Conservation (phyloP, 805 yeast genomes). For the Grigorovia humatica region DNA sequence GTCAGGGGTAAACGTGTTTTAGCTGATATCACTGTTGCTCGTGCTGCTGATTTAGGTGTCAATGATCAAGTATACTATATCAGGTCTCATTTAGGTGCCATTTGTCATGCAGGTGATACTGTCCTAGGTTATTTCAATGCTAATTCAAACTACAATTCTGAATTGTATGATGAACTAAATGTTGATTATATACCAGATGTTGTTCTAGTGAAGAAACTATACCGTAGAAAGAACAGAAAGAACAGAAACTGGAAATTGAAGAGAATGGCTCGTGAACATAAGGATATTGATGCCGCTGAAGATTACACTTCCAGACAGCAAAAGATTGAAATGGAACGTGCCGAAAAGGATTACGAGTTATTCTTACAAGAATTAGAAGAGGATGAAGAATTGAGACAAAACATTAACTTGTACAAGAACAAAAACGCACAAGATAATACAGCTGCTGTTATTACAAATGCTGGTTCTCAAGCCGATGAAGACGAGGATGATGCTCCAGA, state of each 20-base stretch:
- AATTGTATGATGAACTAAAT: slow-evolving; percentile 63
- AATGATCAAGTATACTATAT: slow-evolving; percentile 77
- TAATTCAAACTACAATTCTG: slow-evolving; percentile 83
- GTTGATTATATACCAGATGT: slow-evolving; percentile 70
- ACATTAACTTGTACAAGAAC: slow-evolving; percentile 80
- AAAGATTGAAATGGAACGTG: slow-evolving; percentile 80
- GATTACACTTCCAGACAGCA: slow-evolving; percentile 55
- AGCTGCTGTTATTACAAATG: slow-evolving; percentile 3
- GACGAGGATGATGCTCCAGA: slow-evolving; percentile 81
- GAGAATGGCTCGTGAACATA: slow-evolving; percentile 96
- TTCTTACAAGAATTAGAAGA: slow-evolving; percentile 97
- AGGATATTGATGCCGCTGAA: slow-evolving; percentile 71
- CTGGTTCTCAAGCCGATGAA: slow-evolving; percentile 34
- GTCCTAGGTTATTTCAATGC: slow-evolving; percentile 82
- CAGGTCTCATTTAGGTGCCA: slow-evolving; percentile 86
- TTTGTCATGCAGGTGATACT: slow-evolving; percentile 93
- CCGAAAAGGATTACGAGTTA: slow-evolving; percentile 87
- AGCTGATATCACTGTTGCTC: slow-evolving; percentile 87
- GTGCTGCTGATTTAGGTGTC: slow-evolving; percentile 77
- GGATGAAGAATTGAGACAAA: slow-evolving; percentile 86
- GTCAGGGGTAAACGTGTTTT: slow-evolving; percentile 66
- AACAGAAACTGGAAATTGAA: slow-evolving; percentile 82
- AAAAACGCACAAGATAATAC: slow-evolving; percentile 8
- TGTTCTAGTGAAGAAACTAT: slow-evolving; percentile 77
- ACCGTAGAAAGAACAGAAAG: slow-evolving; percentile 68